These are phyloP conservation scores for Conticribra guillardii DNA, from an alignment of 108 stramenopile genomes.

Conservation along the genomic window DNA sequence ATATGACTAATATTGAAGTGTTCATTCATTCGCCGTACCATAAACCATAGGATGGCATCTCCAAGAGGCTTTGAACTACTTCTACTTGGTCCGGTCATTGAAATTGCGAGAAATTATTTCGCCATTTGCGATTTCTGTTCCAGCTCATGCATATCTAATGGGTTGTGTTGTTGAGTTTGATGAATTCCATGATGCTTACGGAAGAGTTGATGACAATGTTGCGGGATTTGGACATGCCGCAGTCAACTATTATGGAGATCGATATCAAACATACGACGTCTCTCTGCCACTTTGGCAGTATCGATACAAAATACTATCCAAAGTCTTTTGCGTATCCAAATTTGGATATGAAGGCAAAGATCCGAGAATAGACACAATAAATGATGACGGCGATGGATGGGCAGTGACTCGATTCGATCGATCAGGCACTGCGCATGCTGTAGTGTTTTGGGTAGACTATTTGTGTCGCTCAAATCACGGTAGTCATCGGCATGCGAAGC, in stretches of 20 bases:
- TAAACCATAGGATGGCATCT: conserved; percentile 63
- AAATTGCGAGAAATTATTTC: conserved; percentile 50
- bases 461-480: conserved; percentile 13
- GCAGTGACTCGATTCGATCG: conserved; percentile 12
- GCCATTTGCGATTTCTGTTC: conserved; percentile 50
- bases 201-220: conserved; percentile 33
- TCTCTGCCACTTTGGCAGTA: conserved; percentile 75
- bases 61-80: conserved; percentile 78
- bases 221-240: conserved; percentile 63
- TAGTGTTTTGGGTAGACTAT: conserved; percentile 51
- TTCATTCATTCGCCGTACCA: too few relatives aligned
- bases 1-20: conserved; percentile 49
- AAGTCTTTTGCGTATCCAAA: conserved; percentile 51
- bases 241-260: conserved; percentile 56
- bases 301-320: conserved; percentile 51
- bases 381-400: conserved; percentile 11
- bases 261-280: conserved; percentile 54
- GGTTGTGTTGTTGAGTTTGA: conserved; percentile 70
- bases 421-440: conserved; percentile 28
- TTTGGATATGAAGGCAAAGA: conserved; percentile 50
- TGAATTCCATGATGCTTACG: conserved; percentile 55
- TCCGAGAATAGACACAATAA: conserved; percentile 18
- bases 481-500: conserved; percentile 1
- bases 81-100: conserved; percentile 57
- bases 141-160: conserved; percentile 58